Percentiles rank a stretch among this genome's conserved stretches.
These are phyloP conservation scores for Sicyos baderoa DNA, from an alignment of 306 rosid species.

Conservation along the genomic window DNA sequence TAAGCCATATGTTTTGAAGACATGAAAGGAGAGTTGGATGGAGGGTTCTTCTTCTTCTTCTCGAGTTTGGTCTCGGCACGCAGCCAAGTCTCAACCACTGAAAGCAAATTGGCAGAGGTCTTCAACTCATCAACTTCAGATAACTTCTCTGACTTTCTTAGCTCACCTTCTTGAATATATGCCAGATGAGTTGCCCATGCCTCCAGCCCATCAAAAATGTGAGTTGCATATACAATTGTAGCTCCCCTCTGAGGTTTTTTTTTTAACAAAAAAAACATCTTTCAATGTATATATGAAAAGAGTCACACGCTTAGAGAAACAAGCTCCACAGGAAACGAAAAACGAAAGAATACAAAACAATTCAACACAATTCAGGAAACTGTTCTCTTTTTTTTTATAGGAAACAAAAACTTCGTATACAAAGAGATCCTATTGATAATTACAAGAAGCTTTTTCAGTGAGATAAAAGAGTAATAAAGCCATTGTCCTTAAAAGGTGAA, in stretches of 20 bases:
- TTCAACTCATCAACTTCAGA: constrained; percentile 67
- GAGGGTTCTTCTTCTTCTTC: constrained; percentile 22
- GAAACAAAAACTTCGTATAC: no score
- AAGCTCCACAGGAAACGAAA: no score
- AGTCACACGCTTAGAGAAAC: no score
- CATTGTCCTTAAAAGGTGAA: no score
- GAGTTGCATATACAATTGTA: constrained; percentile 90
- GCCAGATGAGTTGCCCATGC: constrained; percentile 95
- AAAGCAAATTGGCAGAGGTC: constrained; percentile 59
- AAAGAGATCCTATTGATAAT: no score
- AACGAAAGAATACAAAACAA: no score
- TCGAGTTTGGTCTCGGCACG: constrained; percentile 66
- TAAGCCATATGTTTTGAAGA: constrained; percentile 24
- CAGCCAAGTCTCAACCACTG: constrained; percentile 89
- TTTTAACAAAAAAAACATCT: no score
- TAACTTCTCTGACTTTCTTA: constrained; percentile 63
- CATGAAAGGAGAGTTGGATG: constrained; percentile 27
- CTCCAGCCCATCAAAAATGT: constrained; percentile 94
- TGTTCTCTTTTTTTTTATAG: no score
- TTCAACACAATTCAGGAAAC: no score
- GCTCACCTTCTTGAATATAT: constrained; percentile 83
- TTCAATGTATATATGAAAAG: no score
- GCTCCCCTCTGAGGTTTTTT: constrained; percentile 30
- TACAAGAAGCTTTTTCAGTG: no score
- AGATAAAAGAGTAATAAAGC: no score